Base-by-base conservation (phyloP, 768 basidiomycete genomes). In the Stropharia rugosoannulata region DNA sequence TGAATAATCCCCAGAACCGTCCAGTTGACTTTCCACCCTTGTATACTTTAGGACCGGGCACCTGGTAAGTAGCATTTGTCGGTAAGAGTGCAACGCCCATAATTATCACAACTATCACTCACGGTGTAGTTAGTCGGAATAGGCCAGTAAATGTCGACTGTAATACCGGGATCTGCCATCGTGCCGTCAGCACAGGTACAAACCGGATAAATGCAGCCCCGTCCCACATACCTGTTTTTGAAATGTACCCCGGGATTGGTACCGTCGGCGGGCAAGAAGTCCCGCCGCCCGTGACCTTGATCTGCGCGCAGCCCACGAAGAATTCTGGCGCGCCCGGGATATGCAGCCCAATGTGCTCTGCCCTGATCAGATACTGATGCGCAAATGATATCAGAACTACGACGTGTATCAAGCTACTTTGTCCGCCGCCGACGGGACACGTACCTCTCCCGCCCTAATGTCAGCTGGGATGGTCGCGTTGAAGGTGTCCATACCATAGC, bases 271-370 rank as follows among this genome's bases (percentile, higher is more conserved):
- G 77, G 32, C 61, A 75, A 9, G 76, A 78, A 59, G 62, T 62
- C 15, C 79, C 79, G 25, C 75, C 71, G 13, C 70, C 70, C 3
- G 68, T 73, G 48, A 79, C 59, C 45, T 70, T 70, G 59, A 80
- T 70, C 51, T 80, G 78, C 5, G 70, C 78, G 60, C 79, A 80
- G 13, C 76, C 73, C 45, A 78, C 69, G 65, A 73, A 79, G 55
- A 70, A 72, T 58, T 80, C 75, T 7, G 76, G 74, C 25, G 75
- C 72, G 45, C 73, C 76, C 49, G 65, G 71, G 13, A 72, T 64
- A 59, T 80, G 78, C 32, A 81, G 69, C 22, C 70, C 79, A 41
- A 77, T 69, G 29, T 76, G 74, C 54, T 80, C 77, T 52, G 75
- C 70, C 44, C 79, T 75, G 46, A 75, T 67, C 29, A 76, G 66